Percentiles rank a stretch among this genome's conserved stretches.
Conservation (phyloP, 2,329 filamentous ascomycete species). For the Botrytis squamosa region DNA sequence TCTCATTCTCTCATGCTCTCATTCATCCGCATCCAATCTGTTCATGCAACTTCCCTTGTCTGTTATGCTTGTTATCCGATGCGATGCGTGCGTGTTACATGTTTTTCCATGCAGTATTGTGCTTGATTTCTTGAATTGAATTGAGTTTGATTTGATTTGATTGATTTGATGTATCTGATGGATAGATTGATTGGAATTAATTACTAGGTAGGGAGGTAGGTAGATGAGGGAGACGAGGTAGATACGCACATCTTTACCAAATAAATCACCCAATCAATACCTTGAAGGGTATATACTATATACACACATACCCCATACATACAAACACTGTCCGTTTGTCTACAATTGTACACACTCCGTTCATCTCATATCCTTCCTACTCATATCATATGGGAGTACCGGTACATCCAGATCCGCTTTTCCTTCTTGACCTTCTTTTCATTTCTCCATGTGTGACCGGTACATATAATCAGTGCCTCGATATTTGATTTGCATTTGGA, state of each 20-base stretch:
- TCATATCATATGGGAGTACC: neutral
- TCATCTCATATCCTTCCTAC: neutral
- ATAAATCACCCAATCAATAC: neutral
- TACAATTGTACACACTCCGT: neutral
- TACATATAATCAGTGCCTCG: neutral
- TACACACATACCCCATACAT: too few species aligned
- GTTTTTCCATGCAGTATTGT: neutral
- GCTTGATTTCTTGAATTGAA: too few species aligned
- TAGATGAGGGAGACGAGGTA: neutral
- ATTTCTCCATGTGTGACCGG: neutral
- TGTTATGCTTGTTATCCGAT: neutral
- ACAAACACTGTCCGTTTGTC: too few species aligned
- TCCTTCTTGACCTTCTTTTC: neutral
- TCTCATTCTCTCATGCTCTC: too few species aligned
- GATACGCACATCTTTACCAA: neutral
- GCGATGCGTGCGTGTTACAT: neutral
- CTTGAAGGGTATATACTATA: too few species aligned
- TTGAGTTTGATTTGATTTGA: too few species aligned
- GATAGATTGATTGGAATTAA: neutral
- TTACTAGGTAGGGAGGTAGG: neutral
- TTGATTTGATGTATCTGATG: too few species aligned
- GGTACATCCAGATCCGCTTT: neutral
- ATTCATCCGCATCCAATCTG: neutral
- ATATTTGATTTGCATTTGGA: too few species aligned
- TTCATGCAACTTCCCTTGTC: neutral